Conservation (phyloP, 1,284 basidiomycete genomes). For the Cutaneotrichosporon sp. region DNA sequence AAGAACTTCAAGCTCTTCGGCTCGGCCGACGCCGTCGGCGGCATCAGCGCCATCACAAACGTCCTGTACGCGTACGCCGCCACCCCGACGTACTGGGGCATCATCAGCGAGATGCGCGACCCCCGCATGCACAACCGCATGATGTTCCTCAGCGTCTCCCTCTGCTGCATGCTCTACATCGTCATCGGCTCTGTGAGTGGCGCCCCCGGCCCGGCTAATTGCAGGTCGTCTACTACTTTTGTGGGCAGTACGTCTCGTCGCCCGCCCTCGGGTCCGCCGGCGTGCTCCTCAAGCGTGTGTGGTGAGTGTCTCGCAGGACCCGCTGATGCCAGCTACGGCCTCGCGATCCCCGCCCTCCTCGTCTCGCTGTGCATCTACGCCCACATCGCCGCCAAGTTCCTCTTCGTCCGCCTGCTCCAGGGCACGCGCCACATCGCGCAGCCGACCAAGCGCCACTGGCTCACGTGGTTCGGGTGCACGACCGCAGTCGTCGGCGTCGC, state of each 20-base stretch:
- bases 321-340: constrained; percentile 35
- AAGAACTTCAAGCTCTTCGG: constrained; percentile 31
- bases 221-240: constrained; percentile 35
- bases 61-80: constrained; percentile 47
- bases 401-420: constrained; percentile 36
- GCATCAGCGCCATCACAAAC: constrained; percentile 47
- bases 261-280: constrained; percentile 52
- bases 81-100: constrained; percentile 30
- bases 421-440: constrained; percentile 33
- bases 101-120: constrained; percentile 39
- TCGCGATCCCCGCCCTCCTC: constrained; percentile 48
- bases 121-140: constrained; percentile 36
- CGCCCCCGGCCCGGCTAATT: too few species aligned
- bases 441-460: constrained; percentile 35
- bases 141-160: constrained; percentile 35
- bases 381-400: constrained; percentile 38
- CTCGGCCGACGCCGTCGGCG: constrained; percentile 35
- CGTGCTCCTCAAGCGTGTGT: constrained; percentile 49
- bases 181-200: constrained; percentile 32
- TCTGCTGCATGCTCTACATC: constrained; percentile 41
- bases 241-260: constrained; percentile 47
- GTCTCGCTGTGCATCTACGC: constrained; percentile 30
- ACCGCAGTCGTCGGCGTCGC: not conserved
- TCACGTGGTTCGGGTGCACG: constrained; percentile 31
- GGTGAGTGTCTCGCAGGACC: not conserved